Conservation (phyloP, 2,329 filamentous ascomycete genomes). For the Alternaria burnsii region DNA sequence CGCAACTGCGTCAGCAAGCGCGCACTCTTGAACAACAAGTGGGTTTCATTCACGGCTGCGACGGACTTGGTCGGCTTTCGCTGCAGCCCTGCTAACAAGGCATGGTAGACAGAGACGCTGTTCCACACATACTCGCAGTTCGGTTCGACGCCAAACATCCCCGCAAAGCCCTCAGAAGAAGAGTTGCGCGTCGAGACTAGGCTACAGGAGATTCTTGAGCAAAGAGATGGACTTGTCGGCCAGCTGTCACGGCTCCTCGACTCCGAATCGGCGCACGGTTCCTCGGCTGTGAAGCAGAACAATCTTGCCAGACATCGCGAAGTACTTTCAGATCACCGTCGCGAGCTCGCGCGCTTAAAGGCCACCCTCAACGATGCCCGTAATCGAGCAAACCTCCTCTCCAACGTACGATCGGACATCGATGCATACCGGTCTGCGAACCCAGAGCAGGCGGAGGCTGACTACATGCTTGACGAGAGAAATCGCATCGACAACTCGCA, state of each 20-base stretch:
- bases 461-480: conserved; percentile 96
- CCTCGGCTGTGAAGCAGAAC: conserved; percentile 95
- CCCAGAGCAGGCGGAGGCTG: conserved; percentile 83
- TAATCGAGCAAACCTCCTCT: conserved; percentile 87
- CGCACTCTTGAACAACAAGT: conserved; percentile 90
- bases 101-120: conserved; percentile 77
- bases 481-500: conserved; percentile 87
- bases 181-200: conserved; percentile 81
- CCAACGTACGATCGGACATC: conserved; percentile 91
- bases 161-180: conserved; percentile 83
- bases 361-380: conserved; percentile 78
- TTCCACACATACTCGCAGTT: conserved; percentile 92
- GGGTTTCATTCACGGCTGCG: conserved; percentile 34
- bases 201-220: conserved; percentile 83
- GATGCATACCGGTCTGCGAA: conserved; percentile 85
- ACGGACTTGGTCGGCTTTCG: conserved; percentile 24
- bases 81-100: conserved; percentile 33
- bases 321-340: conserved; percentile 85
- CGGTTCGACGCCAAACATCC: conserved; percentile 79
- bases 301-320: conserved; percentile 92
- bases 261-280: conserved; percentile 84
- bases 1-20: conserved; percentile 92
- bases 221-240: conserved; percentile 83
- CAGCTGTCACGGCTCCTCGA: conserved; percentile 91
- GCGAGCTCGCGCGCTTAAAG: conserved; percentile 79